Conservation (phyloP, 306 rosid genomes). For the Acacia acuminata region DNA sequence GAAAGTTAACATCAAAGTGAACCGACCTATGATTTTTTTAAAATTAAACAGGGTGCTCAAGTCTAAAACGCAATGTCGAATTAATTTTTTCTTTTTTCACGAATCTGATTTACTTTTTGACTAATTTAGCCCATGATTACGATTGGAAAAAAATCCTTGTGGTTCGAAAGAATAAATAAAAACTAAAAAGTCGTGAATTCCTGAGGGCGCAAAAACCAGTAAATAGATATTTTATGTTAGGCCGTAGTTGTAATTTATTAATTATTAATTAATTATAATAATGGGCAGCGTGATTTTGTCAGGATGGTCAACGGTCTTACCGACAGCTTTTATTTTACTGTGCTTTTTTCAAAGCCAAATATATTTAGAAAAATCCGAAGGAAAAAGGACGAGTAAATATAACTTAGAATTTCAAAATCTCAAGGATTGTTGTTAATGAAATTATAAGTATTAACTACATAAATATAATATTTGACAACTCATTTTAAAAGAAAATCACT, state of each 20-base stretch:
- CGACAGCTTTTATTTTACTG: conserved; percentile 48
- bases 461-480: no score
- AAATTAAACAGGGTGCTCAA: background rate
- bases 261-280: background rate
- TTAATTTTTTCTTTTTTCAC: background rate
- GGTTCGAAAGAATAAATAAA: background rate
- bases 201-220: background rate
- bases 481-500: no score
- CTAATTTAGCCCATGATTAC: background rate
- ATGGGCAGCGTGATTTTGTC: conserved; percentile 34
- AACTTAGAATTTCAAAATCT: no score
- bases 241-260: background rate
- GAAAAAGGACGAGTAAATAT: no score
- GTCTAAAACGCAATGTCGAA: background rate
- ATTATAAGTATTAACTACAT: no score
- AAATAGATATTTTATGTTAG: background rate
- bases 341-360: conserved; percentile 33
- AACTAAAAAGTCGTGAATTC: background rate
- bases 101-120: background rate
- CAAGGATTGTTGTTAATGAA: no score
- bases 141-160: background rate
- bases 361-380: background rate
- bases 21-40: background rate
- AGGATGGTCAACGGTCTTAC: conserved; percentile 57
- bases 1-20: background rate